phyloP scores from a whole-genome alignment of 2,329 filamentous ascomycete species.

The Elsinoe australis region DNA sequence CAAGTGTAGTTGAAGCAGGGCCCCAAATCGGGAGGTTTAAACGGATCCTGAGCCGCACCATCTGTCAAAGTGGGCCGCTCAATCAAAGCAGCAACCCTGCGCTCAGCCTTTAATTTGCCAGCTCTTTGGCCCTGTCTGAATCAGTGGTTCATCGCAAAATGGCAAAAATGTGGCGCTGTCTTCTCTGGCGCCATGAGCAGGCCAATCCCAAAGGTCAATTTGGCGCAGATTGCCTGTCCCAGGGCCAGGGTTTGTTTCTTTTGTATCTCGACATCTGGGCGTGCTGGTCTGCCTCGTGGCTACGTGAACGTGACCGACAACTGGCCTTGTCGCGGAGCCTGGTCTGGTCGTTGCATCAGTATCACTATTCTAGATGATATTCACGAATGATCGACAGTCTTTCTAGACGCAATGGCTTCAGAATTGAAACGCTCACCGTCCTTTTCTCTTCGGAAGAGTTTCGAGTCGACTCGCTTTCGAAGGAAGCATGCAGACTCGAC shows the following conservation, averaged over 20 bases:
- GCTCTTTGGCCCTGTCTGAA: constrained; percentile 10
- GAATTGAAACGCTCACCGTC: constrained; percentile 12
- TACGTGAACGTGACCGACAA: constrained; percentile 6
- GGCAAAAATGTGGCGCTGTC: constrained; percentile 9
- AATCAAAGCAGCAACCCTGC: constrained; percentile 12
- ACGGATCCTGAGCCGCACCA: constrained; percentile 12
- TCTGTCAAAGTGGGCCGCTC: constrained; percentile 3
- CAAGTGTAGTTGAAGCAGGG: not conserved
- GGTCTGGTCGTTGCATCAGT: too few species aligned
- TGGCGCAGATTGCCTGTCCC: constrained; percentile 11
- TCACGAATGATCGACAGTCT: not conserved
- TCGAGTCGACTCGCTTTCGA: constrained; percentile 10
- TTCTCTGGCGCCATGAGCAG: constrained; percentile 4
- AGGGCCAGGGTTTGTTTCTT: constrained; percentile 3
- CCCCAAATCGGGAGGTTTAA: not conserved
- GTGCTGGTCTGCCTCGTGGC: constrained; percentile 8
- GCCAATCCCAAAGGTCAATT: constrained; percentile 5
- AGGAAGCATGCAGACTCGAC: constrained; percentile 12
- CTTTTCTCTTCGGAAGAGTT: constrained; percentile 9
- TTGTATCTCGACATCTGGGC: not conserved
- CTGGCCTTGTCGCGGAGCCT: not conserved
- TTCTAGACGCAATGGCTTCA: constrained; percentile 1
- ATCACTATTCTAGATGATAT: constrained; percentile 2
- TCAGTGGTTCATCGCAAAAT: constrained; percentile 8
- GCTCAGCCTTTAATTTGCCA: constrained; percentile 11